Percentiles rank a stretch among this genome's conserved stretches.
Evolutionary conservation across 768 basidiomycete species (phyloP).

Genomic region (Russula emetica): DNA sequence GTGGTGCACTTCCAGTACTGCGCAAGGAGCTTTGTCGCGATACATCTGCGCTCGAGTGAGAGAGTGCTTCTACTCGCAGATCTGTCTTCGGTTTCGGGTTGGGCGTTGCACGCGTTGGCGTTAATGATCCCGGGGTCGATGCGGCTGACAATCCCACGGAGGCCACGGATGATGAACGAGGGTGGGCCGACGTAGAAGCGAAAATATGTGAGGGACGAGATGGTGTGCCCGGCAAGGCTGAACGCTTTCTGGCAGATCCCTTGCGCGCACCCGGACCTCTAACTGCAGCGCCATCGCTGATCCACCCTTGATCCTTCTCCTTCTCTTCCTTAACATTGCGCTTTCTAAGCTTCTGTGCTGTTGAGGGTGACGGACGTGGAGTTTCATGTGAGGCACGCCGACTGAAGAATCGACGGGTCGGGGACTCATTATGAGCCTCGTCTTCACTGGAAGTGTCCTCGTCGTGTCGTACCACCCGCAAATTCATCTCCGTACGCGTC

Average conservation of each 20-base stretch:
- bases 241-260: conserved; percentile 6
- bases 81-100: conserved; percentile 5
- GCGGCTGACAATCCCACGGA: neutral
- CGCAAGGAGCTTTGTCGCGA: too few species aligned
- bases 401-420: conserved; percentile 7
- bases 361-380: neutral
- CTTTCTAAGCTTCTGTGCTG: conserved; percentile 18
- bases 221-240: neutral
- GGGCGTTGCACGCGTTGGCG: neutral
- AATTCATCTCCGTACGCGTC: conserved; percentile 36
- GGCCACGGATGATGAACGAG: neutral
- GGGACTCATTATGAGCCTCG: conserved; percentile 24
- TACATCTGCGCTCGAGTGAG: conserved; percentile 16
- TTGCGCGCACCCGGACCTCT: conserved; percentile 20
- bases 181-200: neutral
- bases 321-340: neutral
- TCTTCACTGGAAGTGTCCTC: conserved; percentile 33
- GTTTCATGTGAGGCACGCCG: conserved; percentile 19
- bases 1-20: too few species aligned
- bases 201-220: neutral
- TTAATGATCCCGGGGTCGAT: neutral
- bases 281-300: conserved; percentile 22
- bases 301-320: conserved; percentile 25
- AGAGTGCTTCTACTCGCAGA: conserved; percentile 8
- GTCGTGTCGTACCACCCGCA: conserved; percentile 28